Percentiles rank a stretch among this genome's conserved stretches.
Evolutionary conservation across 2,329 filamentous ascomycete genomes (phyloP).

Genomic region (Colletotrichum godetiae): DNA sequence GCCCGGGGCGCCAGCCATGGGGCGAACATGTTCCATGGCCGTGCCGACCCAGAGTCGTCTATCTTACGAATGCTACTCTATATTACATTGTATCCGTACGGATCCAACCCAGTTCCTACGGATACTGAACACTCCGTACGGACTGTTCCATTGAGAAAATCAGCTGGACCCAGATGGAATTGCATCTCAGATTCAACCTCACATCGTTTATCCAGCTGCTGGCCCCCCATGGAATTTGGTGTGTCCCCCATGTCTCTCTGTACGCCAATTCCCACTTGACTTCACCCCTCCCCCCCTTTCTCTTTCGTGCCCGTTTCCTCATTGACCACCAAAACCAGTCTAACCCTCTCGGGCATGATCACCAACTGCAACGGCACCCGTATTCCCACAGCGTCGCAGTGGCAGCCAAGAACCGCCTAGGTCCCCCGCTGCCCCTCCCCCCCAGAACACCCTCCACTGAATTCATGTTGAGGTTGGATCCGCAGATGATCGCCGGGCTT

Average conservation of each 20-base stretch:
- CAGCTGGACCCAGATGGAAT: background rate
- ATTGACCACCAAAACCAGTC: constrained; percentile 5
- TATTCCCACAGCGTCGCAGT: constrained; percentile 12
- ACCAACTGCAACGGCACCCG: constrained; percentile 10
- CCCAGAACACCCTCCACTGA: background rate
- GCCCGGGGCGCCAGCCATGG: constrained; percentile 12
- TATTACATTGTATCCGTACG: no score
- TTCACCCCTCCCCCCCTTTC: background rate
- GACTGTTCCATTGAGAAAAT: background rate
- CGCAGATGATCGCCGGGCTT: constrained; percentile 12
- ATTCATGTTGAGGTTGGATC: background rate
- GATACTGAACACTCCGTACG: background rate
- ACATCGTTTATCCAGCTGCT: background rate
- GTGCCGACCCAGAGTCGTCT: background rate
- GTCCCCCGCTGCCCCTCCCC: background rate
- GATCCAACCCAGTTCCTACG: no score
- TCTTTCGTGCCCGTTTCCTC: constrained; percentile 1
- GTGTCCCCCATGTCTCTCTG: background rate
- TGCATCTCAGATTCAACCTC: constrained; percentile 28
- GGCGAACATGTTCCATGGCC: constrained; percentile 12
- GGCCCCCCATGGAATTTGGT: background rate
- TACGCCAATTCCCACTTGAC: background rate
- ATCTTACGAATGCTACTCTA: background rate
- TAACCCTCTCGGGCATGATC: constrained; percentile 17
- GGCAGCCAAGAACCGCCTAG: background rate